Percentiles rank a stretch among this genome's conserved stretches.
Conservation (phyloP, 1,139 yeast genomes). For the Sugiyamaella grinbergsii region DNA sequence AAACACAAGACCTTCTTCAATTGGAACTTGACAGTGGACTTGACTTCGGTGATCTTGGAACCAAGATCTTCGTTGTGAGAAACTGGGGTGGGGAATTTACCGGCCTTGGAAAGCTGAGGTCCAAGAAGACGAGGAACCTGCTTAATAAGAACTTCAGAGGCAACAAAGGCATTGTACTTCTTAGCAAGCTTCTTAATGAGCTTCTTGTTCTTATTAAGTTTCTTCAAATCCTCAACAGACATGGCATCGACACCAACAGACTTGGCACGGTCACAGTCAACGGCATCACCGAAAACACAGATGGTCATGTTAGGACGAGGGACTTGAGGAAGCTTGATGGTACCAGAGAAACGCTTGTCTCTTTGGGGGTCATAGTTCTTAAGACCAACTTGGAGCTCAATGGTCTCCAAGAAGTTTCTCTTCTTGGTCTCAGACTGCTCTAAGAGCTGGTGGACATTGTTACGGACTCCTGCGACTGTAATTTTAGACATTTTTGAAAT, state of each 20-base stretch:
- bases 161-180: conserved; percentile 99
- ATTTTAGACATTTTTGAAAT: conserved; percentile 82
- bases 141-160: conserved; percentile 98
- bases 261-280: conserved; percentile 99
- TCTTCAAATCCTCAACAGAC: conserved; percentile 99
- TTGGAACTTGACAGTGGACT: conserved; percentile 99
- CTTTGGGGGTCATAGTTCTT: conserved; percentile 99
- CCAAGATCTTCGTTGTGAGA: conserved; percentile 98
- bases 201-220: conserved; percentile 99
- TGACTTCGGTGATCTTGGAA: conserved; percentile 94
- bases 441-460: conserved; percentile 90
- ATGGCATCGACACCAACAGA: conserved; percentile 99
- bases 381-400: conserved; percentile 99
- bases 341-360: conserved; percentile 99
- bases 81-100: conserved; percentile 99
- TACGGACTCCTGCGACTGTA: conserved; percentile 92
- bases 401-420: conserved; percentile 99
- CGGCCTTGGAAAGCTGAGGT: conserved; percentile 99
- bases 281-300: conserved; percentile 99
- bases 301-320: conserved; percentile 99
- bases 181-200: conserved; percentile 99
- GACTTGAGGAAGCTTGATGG: conserved; percentile 96
- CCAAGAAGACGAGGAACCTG: conserved; percentile 99
- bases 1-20: conserved; percentile 89
- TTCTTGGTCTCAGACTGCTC: conserved; percentile 97